Conservation (phyloP, 345 rosid species). For the Moringa oleifera region DNA sequence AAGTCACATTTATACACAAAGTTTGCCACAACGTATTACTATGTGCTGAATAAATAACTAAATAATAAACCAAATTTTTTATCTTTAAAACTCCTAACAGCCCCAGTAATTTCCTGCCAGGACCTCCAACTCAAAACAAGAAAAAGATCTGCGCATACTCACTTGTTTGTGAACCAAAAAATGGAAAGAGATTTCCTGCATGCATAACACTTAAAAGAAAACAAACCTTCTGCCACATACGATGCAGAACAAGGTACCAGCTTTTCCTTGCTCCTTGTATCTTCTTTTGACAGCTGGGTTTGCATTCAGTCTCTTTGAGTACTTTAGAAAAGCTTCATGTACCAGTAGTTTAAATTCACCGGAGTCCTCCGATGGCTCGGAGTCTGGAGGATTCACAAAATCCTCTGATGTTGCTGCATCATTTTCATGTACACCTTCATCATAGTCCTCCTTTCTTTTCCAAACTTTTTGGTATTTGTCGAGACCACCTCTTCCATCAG, state of each 20-base stretch:
- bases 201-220: constrained; percentile 27
- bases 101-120: constrained; percentile 1
- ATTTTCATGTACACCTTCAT: constrained; percentile 27
- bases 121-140: neutral
- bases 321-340: constrained; percentile 46
- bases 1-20: no score
- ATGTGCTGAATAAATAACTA: neutral
- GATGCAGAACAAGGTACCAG: constrained; percentile 68
- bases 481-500: constrained; percentile 31
- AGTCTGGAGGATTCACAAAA: constrained; percentile 21
- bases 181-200: constrained; percentile 23
- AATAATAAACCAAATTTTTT: neutral
- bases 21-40: no score
- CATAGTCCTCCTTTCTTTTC: constrained; percentile 42
- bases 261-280: constrained; percentile 64
- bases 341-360: constrained; percentile 54
- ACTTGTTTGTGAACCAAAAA: constrained; percentile 13
- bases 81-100: neutral
- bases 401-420: constrained; percentile 32
- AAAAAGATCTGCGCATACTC: neutral
- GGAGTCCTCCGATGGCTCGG: constrained; percentile 43
- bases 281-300: constrained; percentile 42
- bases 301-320: constrained; percentile 44
- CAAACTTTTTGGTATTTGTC: constrained; percentile 28
- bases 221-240: constrained; percentile 69